phyloP scores from a whole-genome alignment of 2,329 filamentous ascomycete genomes.

The Didymella segeticola region DNA sequence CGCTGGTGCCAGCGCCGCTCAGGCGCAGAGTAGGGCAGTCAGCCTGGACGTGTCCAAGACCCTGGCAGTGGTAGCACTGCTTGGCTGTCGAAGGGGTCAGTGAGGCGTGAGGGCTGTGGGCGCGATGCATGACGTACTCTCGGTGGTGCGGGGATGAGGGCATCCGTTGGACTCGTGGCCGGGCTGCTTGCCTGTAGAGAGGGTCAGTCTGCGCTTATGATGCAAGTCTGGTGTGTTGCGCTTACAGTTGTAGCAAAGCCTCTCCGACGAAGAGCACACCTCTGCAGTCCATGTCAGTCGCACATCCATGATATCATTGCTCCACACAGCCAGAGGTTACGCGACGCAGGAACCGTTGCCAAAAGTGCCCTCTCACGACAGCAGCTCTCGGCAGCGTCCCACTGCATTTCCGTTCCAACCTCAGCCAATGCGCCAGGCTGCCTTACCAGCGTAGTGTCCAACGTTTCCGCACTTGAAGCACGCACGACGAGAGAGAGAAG shows the following conservation, averaged over 20 bases:
- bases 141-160: conserved; percentile 93
- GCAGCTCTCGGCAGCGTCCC: conserved; percentile 21
- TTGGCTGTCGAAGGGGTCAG: conserved; percentile 66
- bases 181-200: conserved; percentile 74
- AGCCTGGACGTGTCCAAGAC: conserved; percentile 95
- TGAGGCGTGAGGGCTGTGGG: neutral
- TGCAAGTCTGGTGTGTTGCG: conserved; percentile 24
- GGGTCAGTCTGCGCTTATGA: conserved; percentile 19
- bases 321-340: conserved; percentile 22
- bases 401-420: conserved; percentile 29
- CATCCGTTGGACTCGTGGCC: conserved; percentile 98
- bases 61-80: conserved; percentile 99
- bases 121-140: conserved; percentile 64
- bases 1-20: conserved; percentile 78
- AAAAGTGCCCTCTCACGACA: conserved; percentile 23
- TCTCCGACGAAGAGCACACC: conserved; percentile 97
- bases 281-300: conserved; percentile 59
- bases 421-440: conserved; percentile 22
- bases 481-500: conserved; percentile 60
- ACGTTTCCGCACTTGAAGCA: conserved; percentile 63
- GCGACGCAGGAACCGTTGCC: conserved; percentile 24
- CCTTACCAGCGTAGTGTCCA: conserved; percentile 60
- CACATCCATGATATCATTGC: conserved; percentile 4
- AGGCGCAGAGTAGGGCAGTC: conserved; percentile 97
- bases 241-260: conserved; percentile 99